A percentile compares a stretch with the other conserved stretches of the same genome.
Evolutionary conservation across 2,329 filamentous ascomycete species (phyloP).

Genomic region (Phaeosphaeria sp.): DNA sequence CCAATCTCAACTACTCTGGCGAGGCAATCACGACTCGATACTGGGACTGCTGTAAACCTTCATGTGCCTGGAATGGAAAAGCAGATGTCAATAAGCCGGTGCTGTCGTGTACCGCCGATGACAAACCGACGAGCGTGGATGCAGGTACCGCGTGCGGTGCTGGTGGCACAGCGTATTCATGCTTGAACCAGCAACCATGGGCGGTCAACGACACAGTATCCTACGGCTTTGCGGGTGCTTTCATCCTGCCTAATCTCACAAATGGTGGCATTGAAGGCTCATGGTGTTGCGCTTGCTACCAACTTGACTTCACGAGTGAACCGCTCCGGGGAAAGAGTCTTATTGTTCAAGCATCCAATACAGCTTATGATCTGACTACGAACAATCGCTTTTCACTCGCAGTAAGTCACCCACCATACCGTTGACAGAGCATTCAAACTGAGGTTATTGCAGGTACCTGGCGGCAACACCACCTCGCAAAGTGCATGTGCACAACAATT

Average conservation of each 20-base stretch:
- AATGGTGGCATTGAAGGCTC: conserved; percentile 59
- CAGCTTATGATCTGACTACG: conserved; percentile 51
- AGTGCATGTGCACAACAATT: conserved; percentile 44
- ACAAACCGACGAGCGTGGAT: conserved; percentile 59
- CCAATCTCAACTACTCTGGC: conserved; percentile 35
- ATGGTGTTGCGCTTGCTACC: conserved; percentile 73
- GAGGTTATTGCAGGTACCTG: conserved; percentile 36
- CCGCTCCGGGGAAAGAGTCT: conserved; percentile 65
- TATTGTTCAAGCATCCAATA: conserved; percentile 70
- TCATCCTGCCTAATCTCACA: conserved; percentile 48
- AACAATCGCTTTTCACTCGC: conserved; percentile 45
- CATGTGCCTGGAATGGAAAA: conserved; percentile 67
- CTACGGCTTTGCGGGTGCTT: conserved; percentile 70
- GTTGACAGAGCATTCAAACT: conserved; percentile 7
- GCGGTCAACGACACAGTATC: conserved; percentile 64
- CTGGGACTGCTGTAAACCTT: conserved; percentile 73
- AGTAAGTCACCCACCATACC: conserved; percentile 23
- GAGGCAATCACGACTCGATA: conserved; percentile 45
- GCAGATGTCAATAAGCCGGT: conserved; percentile 60
- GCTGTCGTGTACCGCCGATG: conserved; percentile 61
- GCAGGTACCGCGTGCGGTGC: conserved; percentile 58
- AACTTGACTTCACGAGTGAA: conserved; percentile 65
- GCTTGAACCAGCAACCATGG: conserved; percentile 68
- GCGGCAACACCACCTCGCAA: conserved; percentile 44
- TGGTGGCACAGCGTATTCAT: conserved; percentile 63